Conservation (phyloP, 805 yeast species). For the Zygosaccharomyces gambellarensis region DNA sequence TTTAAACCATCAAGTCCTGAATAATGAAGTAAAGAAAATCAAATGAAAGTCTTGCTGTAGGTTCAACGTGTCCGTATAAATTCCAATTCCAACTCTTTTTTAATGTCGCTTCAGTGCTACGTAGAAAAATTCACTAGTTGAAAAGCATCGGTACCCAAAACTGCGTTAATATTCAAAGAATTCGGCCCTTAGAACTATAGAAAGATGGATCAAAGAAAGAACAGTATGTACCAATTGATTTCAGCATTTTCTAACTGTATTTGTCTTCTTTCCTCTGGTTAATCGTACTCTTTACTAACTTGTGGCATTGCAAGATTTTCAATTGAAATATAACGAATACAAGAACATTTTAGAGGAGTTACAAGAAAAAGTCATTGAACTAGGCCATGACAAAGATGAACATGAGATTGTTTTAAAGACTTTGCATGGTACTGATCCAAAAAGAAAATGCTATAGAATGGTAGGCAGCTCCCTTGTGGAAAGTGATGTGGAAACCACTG, state of each 20-base stretch:
- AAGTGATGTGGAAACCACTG: slow-evolving; percentile 72
- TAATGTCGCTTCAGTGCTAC: background rate
- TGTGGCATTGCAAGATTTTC: slow-evolving; percentile 34
- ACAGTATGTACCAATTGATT: slow-evolving; percentile 12
- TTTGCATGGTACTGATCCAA: slow-evolving; percentile 45
- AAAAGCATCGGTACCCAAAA: background rate
- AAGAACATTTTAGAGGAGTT: slow-evolving; percentile 46
- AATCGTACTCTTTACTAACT: background rate
- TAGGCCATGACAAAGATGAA: slow-evolving; percentile 46
- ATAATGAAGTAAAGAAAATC: too few species aligned
- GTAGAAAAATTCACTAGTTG: background rate
- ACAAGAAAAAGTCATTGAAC: slow-evolving; percentile 43
- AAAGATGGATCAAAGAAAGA: slow-evolving; percentile 18
- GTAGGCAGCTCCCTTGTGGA: slow-evolving; percentile 89
- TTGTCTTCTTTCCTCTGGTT: background rate
- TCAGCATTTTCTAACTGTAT: background rate
- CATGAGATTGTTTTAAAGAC: slow-evolving; percentile 56
- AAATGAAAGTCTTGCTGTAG: too few species aligned
- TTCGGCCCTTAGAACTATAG: background rate
- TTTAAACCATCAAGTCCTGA: too few species aligned
- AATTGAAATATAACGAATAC: slow-evolving; percentile 47
- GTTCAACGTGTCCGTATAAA: too few species aligned
- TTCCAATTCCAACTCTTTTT: background rate
- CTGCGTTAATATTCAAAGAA: background rate
- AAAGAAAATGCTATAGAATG: slow-evolving; percentile 85